These are phyloP conservation scores for Chrysochromulina parva DNA, from an alignment of 78 protist genomes.

Conservation along the genomic window DNA sequence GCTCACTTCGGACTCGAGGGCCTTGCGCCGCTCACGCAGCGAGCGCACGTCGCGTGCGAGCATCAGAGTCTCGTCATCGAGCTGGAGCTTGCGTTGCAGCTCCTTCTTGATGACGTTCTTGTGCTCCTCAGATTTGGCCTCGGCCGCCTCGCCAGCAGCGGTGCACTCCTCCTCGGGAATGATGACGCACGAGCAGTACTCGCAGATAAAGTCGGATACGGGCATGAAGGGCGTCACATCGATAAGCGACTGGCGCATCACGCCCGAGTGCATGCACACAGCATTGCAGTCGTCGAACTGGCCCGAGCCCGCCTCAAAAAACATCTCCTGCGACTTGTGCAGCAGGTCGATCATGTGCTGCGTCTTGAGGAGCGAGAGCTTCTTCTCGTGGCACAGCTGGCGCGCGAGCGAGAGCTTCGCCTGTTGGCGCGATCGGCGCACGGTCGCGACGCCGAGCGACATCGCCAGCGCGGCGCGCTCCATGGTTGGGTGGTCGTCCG, in stretches of 20 bases:
- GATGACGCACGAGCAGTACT: conserved; percentile 20
- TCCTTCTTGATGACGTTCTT: background rate
- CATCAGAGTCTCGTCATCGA: background rate
- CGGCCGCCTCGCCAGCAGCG: background rate
- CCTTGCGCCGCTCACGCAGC: background rate
- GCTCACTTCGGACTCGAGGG: background rate
- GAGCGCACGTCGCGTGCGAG: conserved; percentile 6
- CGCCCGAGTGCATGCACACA: conserved; percentile 28
- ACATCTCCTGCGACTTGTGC: conserved; percentile 21
- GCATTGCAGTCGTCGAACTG: conserved; percentile 29
- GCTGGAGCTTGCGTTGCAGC: background rate
- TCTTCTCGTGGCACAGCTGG: conserved; percentile 23
- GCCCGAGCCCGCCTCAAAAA: conserved; percentile 22
- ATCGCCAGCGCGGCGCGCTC: background rate
- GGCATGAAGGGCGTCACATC: conserved; percentile 30
- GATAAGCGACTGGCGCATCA: conserved; percentile 17
- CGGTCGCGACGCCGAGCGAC: background rate
- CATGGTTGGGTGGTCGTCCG: background rate
- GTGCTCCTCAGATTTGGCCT: background rate
- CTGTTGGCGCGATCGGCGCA: background rate
- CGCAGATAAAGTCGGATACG: conserved; percentile 14
- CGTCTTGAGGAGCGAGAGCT: conserved; percentile 15
- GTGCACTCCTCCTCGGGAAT: conserved; percentile 4
- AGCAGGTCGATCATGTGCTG: conserved; percentile 24
- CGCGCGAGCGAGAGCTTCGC: background rate